Evolutionary conservation across 2,329 filamentous ascomycete species (phyloP), one percentile per base, ranked within the genome.

Genomic region (Diaporthe vaccinii): DNA sequence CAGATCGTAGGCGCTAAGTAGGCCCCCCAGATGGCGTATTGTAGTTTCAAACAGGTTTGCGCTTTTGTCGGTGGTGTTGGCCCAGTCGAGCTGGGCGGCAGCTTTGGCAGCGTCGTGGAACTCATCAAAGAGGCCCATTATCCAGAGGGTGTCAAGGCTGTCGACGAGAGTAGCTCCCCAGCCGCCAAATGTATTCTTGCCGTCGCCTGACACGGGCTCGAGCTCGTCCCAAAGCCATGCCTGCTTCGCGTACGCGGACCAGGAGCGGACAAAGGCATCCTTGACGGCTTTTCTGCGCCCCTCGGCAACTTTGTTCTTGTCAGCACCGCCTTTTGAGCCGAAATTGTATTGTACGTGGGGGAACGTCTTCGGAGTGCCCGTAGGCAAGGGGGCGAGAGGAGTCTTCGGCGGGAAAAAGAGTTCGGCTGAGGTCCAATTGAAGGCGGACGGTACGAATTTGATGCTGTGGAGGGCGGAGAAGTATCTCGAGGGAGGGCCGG

Each of bases 111-210:
- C 92, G 75, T 94, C 91, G 57, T 76, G 36, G 80, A 98, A 98
- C 79, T 97, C 94, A 1, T 93, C 88, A 79, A 90, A 90, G 81
- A 97, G 81, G 34, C 90, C 94, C 89, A 96, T 95, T 79, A 98
- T 96, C 93, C 94, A 97, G 2, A 98, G 86, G 0, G 95, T 96
- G 81, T 98, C 95, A 62, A 96, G 85, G 2, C 91, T 87, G 85
- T 98, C 95, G 8, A 98, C 94, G 76, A 98, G 83, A 0, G 95
- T 97, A 25, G 95, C 95, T n/a, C 94, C 94, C 95, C 95, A 98
- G 62, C 94, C 95, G 81, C 95, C 96, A 83, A 98, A 98, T 0
- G 95, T 94, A 80, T 98, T 94, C 28, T 91, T 91, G 78, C 87
- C 91, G n/a, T 85, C 86, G 72, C 92, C 92, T 44, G 91, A 90